Evolutionary conservation across 495 filamentous ascomycete genomes (phyloP).

Genomic region (Penicillium paxilli): DNA sequence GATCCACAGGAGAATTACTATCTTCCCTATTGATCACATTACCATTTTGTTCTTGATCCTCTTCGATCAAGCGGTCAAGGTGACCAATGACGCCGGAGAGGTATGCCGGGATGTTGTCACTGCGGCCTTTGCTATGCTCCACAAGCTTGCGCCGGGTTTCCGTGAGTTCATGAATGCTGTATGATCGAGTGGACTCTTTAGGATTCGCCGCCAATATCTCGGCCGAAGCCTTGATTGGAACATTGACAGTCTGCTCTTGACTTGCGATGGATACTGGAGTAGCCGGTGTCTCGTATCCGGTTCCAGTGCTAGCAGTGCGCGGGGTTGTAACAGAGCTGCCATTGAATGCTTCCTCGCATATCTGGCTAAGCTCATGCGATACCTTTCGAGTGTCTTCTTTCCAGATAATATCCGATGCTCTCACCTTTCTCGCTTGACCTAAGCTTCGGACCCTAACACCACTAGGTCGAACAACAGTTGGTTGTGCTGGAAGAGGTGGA

Average conservation of each 20-base stretch:
- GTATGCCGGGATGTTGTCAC: slow-evolving; percentile 42
- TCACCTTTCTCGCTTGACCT: slow-evolving; percentile 38
- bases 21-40: slow-evolving; percentile 10
- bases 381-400: slow-evolving; percentile 63
- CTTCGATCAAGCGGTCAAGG: slow-evolving; percentile 61
- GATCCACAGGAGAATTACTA: slow-evolving; percentile 48
- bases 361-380: slow-evolving; percentile 64
- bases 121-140: slow-evolving; percentile 40
- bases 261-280: slow-evolving; percentile 47
- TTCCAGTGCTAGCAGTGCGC: slow-evolving; percentile 42
- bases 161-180: slow-evolving; percentile 51
- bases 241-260: slow-evolving; percentile 22
- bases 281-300: slow-evolving; percentile 53
- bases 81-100: slow-evolving; percentile 61
- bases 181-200: slow-evolving; percentile 30
- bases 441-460: slow-evolving; percentile 25
- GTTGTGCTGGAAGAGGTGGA: slow-evolving; percentile 41
- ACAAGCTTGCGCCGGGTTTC: slow-evolving; percentile 59
- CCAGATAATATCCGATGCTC: slow-evolving; percentile 51
- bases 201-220: not conserved
- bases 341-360: slow-evolving; percentile 84
- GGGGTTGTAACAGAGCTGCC: slow-evolving; percentile 59
- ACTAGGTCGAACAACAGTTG: slow-evolving; percentile 36
- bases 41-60: slow-evolving; percentile 24
- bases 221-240: not conserved